A percentile compares a stretch with the other conserved stretches of the same genome.
phyloP scores from a whole-genome alignment of 805 yeast species.

The Vanderwaltozyma verrucispora region DNA sequence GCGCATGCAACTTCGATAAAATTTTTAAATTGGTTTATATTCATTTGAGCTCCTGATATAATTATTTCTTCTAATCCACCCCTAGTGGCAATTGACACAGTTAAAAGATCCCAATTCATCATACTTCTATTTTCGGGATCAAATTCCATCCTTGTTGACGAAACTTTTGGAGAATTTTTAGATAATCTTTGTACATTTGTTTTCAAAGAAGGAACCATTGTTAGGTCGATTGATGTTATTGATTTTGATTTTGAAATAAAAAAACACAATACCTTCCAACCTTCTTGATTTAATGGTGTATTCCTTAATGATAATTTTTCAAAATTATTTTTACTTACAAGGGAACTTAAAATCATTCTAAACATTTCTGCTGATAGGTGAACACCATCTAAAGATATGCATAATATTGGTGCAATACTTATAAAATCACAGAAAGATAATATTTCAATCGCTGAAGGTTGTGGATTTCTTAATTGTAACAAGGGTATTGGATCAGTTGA shows the following conservation, averaged over 20 bases:
- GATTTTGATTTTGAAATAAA: constrained; percentile 57
- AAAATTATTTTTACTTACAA: constrained; percentile 51
- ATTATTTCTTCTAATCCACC: constrained; percentile 76
- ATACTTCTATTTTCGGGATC: constrained; percentile 42
- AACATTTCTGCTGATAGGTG: constrained; percentile 66
- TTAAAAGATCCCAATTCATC: constrained; percentile 74
- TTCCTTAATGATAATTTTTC: constrained; percentile 71
- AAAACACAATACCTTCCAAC: constrained; percentile 77
- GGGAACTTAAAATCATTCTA: constrained; percentile 52
- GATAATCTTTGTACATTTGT: constrained; percentile 32
- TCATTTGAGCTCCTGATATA: constrained; percentile 72
- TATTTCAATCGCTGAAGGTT: constrained; percentile 81
- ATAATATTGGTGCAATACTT: constrained; percentile 71
- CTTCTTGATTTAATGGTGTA: constrained; percentile 60
- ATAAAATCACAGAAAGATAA: constrained; percentile 81
- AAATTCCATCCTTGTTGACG: constrained; percentile 30
- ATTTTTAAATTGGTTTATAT: constrained; percentile 39
- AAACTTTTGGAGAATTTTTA: constrained; percentile 19
- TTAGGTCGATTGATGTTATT: constrained; percentile 51
- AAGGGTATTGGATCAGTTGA: constrained; percentile 74
- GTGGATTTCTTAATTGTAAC: constrained; percentile 69
- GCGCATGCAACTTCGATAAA: constrained; percentile 53
- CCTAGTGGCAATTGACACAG: constrained; percentile 62
- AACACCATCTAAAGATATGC: constrained; percentile 75
- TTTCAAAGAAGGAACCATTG: constrained; percentile 35